Evolutionary conservation across 345 rosid species (phyloP), one percentile per base, ranked within the genome.

Genomic region (Iberis pinnata): DNA sequence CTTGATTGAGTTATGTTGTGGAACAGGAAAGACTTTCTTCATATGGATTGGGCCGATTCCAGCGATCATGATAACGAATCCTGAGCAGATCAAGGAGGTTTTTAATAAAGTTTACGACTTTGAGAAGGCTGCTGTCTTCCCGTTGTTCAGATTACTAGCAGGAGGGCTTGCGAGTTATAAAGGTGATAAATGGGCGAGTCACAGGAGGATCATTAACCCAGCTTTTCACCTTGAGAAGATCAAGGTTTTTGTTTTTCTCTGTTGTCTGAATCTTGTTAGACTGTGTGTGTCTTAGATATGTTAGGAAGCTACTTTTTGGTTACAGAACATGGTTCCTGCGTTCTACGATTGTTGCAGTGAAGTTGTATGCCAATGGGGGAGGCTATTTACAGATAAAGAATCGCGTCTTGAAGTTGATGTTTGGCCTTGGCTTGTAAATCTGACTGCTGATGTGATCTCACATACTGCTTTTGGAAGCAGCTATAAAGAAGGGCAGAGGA

Each of bases 191-290:
- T 79, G 84, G 84, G 60, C 58, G 7, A 69, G 32, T n/a, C 79
- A 69, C 37, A 71, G 84, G 49, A 76, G 66, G 57, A 71, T 79
- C 18, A 61, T 72, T 45, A 79, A 79, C 25, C 84, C 77, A 4
- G 81, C 84, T 8, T 79, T 79, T 50, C 72, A 69, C 16, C 58
- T 53, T 9, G 77, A 76, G 59, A 76, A 76, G 67, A 67, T 79
- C 36, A 79, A 79, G 80, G 80, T 78, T 13, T 26, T 3, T 15
- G 7, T 20, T 53, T 44, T 9, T 32, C 1, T 54, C 16, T 47
- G 0, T 33, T 29, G 12, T 18, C 5, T 54, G 46, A 53, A 36
- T 49, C 54, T 13, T 31, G n/a, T 44, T 37, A 37, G 37, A 51
- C 29, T 49, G 0, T 38, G 40, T 43, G 39, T 29, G 47, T 32